Evolutionary conservation across 345 rosid genomes (phyloP), one percentile per base, ranked within the genome.

Genomic region (Heritiera littoralis): DNA sequence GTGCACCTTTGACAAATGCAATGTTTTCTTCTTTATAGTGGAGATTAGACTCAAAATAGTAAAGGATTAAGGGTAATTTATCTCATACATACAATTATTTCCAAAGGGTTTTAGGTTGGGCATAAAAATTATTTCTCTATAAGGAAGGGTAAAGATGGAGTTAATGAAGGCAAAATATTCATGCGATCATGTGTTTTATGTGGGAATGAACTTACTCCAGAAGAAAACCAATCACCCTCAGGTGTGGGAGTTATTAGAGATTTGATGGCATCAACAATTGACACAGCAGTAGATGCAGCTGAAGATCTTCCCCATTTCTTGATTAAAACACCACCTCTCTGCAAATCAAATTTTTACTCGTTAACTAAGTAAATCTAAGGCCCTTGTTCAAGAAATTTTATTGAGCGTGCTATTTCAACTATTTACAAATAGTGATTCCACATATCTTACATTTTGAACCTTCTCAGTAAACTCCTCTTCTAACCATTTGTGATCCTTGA

Each of bases 261-360:
- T 86, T 89, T 96, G 7, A 96, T 94, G 77, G 97, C 97, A 78
- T 96, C 99, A 78, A 72, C 97, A 66, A 94, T 90, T 66, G 99
- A 96, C 55, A 96, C 91, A 55, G 98, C 90, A 13, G 99, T 96
- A 74, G 99, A 96, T 78, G 99, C 98, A 78, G 99, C 99, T 18
- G 99, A 96, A 55, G 99, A 96, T 86, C 99, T 88, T 82, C 99
- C 99, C 99, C 99, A 96, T 86, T 96, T 96, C 89, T 96, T 67
- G 84, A 96, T 96, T 77, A 96, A 83, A 41, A 80, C 86, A 56
- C 99, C 99, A 81, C 99, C 99, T 89, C 99, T 88, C 99, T 94
- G 90, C 77, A 84, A 76, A 82, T 67, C 70, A 81, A 83, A 69
- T 1, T 63, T 63, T 45, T 54, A 66, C 35, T 63, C 46, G 28